Base-by-base conservation (phyloP, 1,139 yeast genomes). In the Yamadazyma membranifaciens region DNA sequence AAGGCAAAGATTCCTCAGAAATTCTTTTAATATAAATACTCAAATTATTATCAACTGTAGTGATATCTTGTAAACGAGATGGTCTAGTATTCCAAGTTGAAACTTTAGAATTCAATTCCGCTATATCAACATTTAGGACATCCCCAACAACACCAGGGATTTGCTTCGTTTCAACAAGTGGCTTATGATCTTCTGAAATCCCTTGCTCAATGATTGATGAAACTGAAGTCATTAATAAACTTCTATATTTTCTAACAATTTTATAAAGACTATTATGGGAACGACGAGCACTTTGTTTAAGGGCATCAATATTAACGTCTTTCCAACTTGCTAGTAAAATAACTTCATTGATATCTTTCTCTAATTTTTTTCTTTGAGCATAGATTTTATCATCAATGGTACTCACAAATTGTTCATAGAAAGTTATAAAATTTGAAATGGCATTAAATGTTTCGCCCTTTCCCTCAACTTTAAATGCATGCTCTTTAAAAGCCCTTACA, bases 241-340 rank as follows among this genome's bases (percentile, higher is more conserved):
- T 75, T 38, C 98, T 78, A 59, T 87, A 92, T 58, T 88, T 89
- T 47, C 92, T 76, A 9, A 92, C 86, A 44, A 87, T 62, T 62
- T 89, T 92, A 74, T 84, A 92, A 44, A 94, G 78, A 51, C 74
- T 81, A 48, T 81, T 79, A 57, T 94, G 98, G 0, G 98, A 89
- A 40, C 83, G 78, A 50, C 87, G 81, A 3, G 98, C 92, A 64
- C 96, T 87, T 62, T 91, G 97, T 51, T 87, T 88, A 51, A 94
- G 73, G 0, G 98, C 96, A 56, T 85, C 95, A 36, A 89, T 81
- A 55, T 94, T 94, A 10, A 91, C 92, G 63, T 94, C 99, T 54
- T 91, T 89, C 98, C 98, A 94, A 56, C 96, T 87, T 1, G 98
- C 97, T 25, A 94, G 70, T 38, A 88, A 66, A 37, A 92, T 88